These are phyloP conservation scores for Pogostemon cablin DNA, from an alignment of 257 asterid genomes.

Conservation along the genomic window DNA sequence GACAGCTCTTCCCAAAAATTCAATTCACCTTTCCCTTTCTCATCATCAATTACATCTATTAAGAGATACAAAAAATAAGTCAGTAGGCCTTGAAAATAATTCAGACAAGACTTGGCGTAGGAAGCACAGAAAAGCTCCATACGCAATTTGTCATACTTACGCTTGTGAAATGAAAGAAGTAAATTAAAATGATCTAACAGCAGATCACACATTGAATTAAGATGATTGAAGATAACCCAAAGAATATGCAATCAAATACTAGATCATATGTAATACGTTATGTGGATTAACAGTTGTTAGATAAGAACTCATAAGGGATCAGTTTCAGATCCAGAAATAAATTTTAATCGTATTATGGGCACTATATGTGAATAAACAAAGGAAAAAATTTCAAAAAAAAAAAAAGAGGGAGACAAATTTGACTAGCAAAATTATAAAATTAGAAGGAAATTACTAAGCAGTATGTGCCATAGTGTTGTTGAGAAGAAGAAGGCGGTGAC, in stretches of 20 bases:
- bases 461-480: constrained; percentile 55
- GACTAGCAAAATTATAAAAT: background rate
- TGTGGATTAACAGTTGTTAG: background rate
- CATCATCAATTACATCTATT: constrained; percentile 50
- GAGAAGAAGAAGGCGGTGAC: constrained; percentile 58
- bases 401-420: background rate
- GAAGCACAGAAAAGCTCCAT: background rate
- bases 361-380: background rate
- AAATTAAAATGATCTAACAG: background rate
- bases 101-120: background rate
- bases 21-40: constrained; percentile 42
- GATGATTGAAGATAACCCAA: too few species aligned
- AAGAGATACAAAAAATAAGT: constrained; percentile 24
- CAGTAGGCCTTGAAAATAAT: constrained; percentile 18
- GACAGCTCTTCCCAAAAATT: constrained; percentile 93
- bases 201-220: background rate
- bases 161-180: background rate
- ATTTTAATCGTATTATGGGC: background rate
- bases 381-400: background rate
- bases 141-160: background rate
- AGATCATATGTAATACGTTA: background rate
- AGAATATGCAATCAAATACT: background rate
- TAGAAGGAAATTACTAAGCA: constrained; percentile 14
- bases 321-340: constrained; percentile 9
- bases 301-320: background rate